Evolutionary conservation across 345 rosid species (phyloP), one percentile per base, ranked within the genome.

Genomic region (Geranium rotundifolium): DNA sequence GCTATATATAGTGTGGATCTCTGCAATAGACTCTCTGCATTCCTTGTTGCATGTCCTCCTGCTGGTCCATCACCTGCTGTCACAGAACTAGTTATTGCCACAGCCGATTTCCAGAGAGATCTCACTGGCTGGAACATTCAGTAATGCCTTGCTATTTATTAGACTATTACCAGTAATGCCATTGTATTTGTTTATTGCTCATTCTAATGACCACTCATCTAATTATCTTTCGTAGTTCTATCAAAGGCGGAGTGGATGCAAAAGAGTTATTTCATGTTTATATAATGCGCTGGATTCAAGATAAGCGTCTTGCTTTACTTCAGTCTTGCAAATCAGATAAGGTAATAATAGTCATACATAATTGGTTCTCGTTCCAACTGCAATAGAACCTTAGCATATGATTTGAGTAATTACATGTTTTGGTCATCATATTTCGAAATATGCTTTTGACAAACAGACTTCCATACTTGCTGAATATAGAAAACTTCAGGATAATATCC

Each of bases 231-330:
- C 58, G 16, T 84, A 93, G 99, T 75, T 78, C 88, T 67, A 73
- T 86, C 66, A 91, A 93, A 82, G 99, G 95, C 46, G 99, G 99
- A 54, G 90, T 93, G 56, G 91, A 90, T 81, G 99, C 99, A 31
- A 90, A 85, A 73, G 96, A 93, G 63, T 78, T 93, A 66, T 93
- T 93, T 76, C 90, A 93, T 76, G 67, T 90, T 65, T 93, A 93
- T 76, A 88, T 93, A 63, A 82, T 88, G 90, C 70, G 88, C 17
- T 93, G 99, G 99, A 93, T 93, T 81, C 91, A 93, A 83, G 99
- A 93, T 66, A 87, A 77, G 72, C 97, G 95, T 49, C 82, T 80
- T 65, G 76, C 95, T 63, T 78, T 93, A 71, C 96, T 90, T 0
- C 97, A 90, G 71, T 79, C 90, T n/a, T 93, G 95, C 66, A 93